A percentile compares a stretch with the other conserved stretches of the same genome.
Evolutionary conservation across 164 flowering plant genomes (phyloP).

Genomic region (Vitis riparia): DNA sequence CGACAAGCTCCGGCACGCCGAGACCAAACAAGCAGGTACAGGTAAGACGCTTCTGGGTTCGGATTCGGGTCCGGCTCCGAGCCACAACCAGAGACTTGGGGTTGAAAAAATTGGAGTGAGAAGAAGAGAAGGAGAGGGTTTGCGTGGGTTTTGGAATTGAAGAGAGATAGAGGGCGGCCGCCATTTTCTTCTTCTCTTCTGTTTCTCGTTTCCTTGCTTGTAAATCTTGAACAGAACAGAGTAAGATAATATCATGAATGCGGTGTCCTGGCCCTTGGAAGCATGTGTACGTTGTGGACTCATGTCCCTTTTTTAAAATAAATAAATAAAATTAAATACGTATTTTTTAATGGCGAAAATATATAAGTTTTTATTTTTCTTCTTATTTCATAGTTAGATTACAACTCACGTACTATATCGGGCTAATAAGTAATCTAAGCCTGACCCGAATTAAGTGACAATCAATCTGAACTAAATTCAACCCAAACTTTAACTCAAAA

Average conservation of each 20-base stretch:
- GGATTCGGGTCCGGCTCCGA: conserved; percentile 23
- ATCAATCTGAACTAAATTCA: too few relatives aligned
- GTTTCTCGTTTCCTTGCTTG: too few relatives aligned
- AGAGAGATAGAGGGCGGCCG: conserved; percentile 22
- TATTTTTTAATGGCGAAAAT: too few relatives aligned
- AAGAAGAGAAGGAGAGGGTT: conserved; percentile 37
- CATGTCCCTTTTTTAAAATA: background rate
- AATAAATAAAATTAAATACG: too few relatives aligned
- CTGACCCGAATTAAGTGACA: too few relatives aligned
- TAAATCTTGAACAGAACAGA: too few relatives aligned
- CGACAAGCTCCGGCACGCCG: conserved; percentile 91
- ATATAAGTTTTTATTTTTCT: too few relatives aligned
- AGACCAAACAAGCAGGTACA: conserved; percentile 79
- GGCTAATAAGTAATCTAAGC: too few relatives aligned
- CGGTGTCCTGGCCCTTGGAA: background rate
- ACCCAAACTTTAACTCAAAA: too few relatives aligned
- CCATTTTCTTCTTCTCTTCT: conserved; percentile 19
- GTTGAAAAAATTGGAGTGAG: conserved; percentile 31
- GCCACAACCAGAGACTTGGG: conserved; percentile 10
- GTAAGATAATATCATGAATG: background rate
- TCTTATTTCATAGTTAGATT: too few relatives aligned
- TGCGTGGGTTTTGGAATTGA: conserved; percentile 22
- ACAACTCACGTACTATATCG: too few relatives aligned
- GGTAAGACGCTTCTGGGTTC: conserved; percentile 41
- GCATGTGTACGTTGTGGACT: background rate